These are phyloP conservation scores for Candida pseudoglaebosa DNA, from an alignment of 805 yeast genomes.

Conservation along the genomic window DNA sequence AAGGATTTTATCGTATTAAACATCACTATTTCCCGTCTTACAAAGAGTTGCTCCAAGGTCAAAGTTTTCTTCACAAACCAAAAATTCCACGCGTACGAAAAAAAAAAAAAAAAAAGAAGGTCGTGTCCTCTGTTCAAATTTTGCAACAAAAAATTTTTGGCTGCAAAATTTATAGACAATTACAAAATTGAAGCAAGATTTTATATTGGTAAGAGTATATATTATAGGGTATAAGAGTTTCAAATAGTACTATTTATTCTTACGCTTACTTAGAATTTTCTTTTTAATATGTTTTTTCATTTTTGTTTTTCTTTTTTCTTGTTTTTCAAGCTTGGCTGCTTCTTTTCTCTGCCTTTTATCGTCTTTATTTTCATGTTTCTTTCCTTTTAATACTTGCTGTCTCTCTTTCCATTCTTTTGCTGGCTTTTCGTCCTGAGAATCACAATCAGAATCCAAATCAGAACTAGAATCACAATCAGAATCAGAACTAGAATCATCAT, in stretches of 20 bases:
- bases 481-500: slow-evolving; percentile 22
- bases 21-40: too few relatives aligned
- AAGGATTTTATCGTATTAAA: slow-evolving; percentile 1
- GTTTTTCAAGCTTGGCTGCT: slow-evolving; percentile 28
- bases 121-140: too few relatives aligned
- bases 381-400: slow-evolving; percentile 51
- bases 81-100: background rate
- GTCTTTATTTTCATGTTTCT: slow-evolving; percentile 55
- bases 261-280: slow-evolving; percentile 63
- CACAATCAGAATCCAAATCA: slow-evolving; percentile 25
- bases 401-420: slow-evolving; percentile 40
- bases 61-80: background rate
- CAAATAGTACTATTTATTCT: slow-evolving; percentile 16
- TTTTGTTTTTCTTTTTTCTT: slow-evolving; percentile 33
- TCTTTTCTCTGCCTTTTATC: slow-evolving; percentile 45
- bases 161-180: too few relatives aligned
- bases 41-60: too few relatives aligned
- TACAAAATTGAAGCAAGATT: too few relatives aligned
- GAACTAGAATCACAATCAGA: slow-evolving; percentile 22
- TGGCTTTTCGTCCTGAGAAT: slow-evolving; percentile 21
- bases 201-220: background rate
- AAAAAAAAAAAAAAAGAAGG: background rate
- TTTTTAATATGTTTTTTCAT: slow-evolving; percentile 34
- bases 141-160: too few relatives aligned
- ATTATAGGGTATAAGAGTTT: background rate